Evolutionary conservation across 139 green algal species (phyloP).

Genomic region (Limnomonas spitsbergensis): DNA sequence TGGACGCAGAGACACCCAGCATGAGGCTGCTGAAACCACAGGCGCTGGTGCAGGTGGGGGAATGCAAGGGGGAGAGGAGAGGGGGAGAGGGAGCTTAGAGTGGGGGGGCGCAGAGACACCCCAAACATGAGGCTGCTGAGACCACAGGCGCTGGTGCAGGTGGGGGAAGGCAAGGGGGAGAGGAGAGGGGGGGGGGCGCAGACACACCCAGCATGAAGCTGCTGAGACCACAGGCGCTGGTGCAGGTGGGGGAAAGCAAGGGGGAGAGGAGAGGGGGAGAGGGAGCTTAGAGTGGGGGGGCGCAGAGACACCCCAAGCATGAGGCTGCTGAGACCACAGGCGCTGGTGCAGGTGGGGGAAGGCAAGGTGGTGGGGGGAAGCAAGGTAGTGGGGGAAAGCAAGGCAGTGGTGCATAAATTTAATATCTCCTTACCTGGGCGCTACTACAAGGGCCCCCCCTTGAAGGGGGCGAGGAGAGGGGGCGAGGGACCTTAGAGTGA

Average conservation of each 20-base stretch:
- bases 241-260: slow-evolving; percentile 17
- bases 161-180: too few relatives aligned
- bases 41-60: slow-evolving; percentile 32
- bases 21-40: slow-evolving; percentile 63
- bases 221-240: slow-evolving; percentile 56
- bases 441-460: slow-evolving; percentile 66
- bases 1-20: slow-evolving; percentile 65
- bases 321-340: too few relatives aligned
- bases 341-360: too few relatives aligned
- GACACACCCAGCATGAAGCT: slow-evolving; percentile 62
- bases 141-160: too few relatives aligned
- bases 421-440: slow-evolving; percentile 30
- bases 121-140: too few relatives aligned
- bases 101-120: too few relatives aligned
- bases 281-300: not conserved
- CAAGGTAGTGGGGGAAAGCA: slow-evolving; percentile 63
- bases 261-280: not conserved
- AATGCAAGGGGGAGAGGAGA: too few relatives aligned
- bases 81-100: not conserved
- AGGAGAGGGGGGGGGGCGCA: too few relatives aligned
- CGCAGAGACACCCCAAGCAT: too few relatives aligned
- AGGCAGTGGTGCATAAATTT: slow-evolving; percentile 39
- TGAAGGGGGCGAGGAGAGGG: not conserved
- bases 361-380: too few relatives aligned
- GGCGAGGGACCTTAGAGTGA: not conserved